Evolutionary conservation across 2,329 filamentous ascomycete genomes (phyloP).

Genomic region (Chaetomium olivaceum): DNA sequence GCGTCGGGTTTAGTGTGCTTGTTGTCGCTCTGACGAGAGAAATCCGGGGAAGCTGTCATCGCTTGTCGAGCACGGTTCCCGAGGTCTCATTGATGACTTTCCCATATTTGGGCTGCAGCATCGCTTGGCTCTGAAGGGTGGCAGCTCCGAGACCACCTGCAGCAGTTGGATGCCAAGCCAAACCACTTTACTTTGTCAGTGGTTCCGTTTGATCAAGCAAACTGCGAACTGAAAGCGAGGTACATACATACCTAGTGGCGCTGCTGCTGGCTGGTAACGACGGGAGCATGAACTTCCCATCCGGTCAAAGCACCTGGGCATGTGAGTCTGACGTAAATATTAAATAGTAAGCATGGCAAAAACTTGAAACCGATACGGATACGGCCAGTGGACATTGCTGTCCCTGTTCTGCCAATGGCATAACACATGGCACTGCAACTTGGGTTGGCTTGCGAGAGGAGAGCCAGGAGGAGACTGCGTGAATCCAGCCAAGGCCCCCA

Average conservation of each 20-base stretch:
- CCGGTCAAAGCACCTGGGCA: background rate
- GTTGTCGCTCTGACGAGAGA: too few species aligned
- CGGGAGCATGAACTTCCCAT: background rate
- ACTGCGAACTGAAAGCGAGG: background rate
- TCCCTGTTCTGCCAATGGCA: background rate
- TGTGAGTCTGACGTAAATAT: background rate
- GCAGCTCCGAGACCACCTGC: background rate
- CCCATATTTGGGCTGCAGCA: background rate
- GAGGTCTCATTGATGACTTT: background rate
- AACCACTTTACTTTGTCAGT: background rate
- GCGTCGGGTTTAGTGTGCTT: background rate
- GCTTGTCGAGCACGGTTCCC: background rate
- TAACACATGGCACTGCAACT: background rate
- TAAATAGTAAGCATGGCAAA: background rate
- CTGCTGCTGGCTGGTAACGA: background rate
- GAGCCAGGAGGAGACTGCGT: background rate
- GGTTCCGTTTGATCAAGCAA: background rate
- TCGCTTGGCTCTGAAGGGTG: slow-evolving; percentile 4
- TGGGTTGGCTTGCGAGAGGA: background rate
- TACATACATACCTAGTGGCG: too few species aligned
- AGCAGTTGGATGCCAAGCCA: background rate
- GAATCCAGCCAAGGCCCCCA: background rate
- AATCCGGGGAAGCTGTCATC: slow-evolving; percentile 1
- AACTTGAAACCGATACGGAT: background rate
- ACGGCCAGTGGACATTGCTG: background rate